Evolutionary conservation across 2,329 filamentous ascomycete genomes (phyloP), one percentile per base, ranked within the genome.

Genomic region (Cladosporium sp.): DNA sequence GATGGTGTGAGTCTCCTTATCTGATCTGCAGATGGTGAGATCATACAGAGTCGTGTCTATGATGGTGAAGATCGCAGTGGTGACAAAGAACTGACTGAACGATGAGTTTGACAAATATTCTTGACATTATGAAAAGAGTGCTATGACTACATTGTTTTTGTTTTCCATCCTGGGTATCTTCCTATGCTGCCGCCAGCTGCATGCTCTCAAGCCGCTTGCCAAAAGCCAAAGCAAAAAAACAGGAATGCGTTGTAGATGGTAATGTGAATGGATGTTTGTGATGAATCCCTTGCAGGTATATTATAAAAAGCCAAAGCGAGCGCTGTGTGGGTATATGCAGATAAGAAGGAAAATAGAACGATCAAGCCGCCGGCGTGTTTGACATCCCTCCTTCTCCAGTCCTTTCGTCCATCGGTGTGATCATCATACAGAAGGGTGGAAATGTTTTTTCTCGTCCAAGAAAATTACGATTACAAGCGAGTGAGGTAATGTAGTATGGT

Each of bases 311-410:
- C 42, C 42, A 54, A 55, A 55, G 52, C 52, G 52, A 55, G 52
- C 52, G 56, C 53, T 50, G 55, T 54, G 34, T 61, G 57, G 59
- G 59, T 58, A 59, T 59, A 61, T 61, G 54, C 57, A 61, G 50
- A 55, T 19, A 42, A 48, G n/a, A 54, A 54, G 56, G 51, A 60
- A 56, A 58, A n/a, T n/a, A 32, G 28, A 10, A 32, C 47, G 19
- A 58, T 39, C 51, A 56, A 56, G 51, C 36, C 39, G 15, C 51
- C 35, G 22, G 20, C 20, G 19, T n/a, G n/a, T 17, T 15, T 12
- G 34, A 45, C 15, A 45, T 44, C 51, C 51, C 12, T 22, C 51
- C 51, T 8, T 22, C n/a, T n/a, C 15, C 39, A 22, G 25, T 48
- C 28, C n/a, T 17, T 35, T 22, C 28, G 8, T 32, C 28, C 22